phyloP scores from a whole-genome alignment of 108 stramenopile genomes.

The Cyclotella sp. region DNA sequence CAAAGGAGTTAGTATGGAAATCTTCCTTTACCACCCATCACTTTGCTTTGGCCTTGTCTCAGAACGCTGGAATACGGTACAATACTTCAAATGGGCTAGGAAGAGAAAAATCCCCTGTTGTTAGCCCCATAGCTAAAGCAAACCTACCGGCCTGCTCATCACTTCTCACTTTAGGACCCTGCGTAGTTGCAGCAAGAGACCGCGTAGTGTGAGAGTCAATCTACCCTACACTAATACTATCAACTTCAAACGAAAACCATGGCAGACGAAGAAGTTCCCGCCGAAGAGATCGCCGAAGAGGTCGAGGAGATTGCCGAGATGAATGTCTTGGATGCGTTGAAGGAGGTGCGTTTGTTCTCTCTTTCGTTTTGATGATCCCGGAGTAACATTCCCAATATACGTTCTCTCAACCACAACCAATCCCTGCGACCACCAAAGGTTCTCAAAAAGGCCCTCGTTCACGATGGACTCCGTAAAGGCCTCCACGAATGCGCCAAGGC shows the following conservation, averaged over 20 bases:
- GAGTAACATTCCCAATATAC: background rate
- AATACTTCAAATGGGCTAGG: too few relatives aligned
- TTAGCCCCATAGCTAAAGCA: too few relatives aligned
- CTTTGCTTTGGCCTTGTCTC: too few relatives aligned
- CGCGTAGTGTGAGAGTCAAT: slow-evolving; percentile 88
- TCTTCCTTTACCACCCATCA: too few relatives aligned
- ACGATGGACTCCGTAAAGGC: slow-evolving; percentile 98
- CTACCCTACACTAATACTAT: slow-evolving; percentile 18
- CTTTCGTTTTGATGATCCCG: too few relatives aligned
- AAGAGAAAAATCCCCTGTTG: too few relatives aligned
- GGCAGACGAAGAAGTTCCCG: slow-evolving; percentile 83
- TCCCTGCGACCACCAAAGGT: slow-evolving; percentile 57
- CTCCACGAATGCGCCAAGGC: slow-evolving; percentile 99
- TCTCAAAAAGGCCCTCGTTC: slow-evolving; percentile 97
- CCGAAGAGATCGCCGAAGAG: slow-evolving; percentile 72
- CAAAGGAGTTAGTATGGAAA: too few relatives aligned
- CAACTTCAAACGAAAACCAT: slow-evolving; percentile 52
- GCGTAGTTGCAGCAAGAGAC: slow-evolving; percentile 46
- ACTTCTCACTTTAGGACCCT: slow-evolving; percentile 90
- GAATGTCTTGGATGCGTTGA: slow-evolving; percentile 96
- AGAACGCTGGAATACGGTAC: too few relatives aligned
- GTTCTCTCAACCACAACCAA: background rate
- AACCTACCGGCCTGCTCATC: background rate
- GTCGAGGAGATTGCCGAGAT: slow-evolving; percentile 94
- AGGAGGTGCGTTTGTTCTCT: slow-evolving; percentile 95